Base-by-base conservation (phyloP, 2,329 filamentous ascomycete species). In the Eurotiales sp. region DNA sequence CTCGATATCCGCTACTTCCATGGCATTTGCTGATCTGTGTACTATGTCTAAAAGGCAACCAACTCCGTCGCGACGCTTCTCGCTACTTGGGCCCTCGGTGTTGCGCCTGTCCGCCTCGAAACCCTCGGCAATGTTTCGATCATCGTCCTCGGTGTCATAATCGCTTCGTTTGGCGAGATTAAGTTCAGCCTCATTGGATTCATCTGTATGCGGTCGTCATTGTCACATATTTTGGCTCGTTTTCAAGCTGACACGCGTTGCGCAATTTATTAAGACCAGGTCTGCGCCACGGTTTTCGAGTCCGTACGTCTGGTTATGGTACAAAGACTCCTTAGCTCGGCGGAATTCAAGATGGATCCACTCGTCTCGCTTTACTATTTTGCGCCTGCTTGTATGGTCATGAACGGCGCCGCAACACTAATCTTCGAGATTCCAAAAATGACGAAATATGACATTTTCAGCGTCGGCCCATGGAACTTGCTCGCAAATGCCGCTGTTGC, bases 101-200 rank as follows among this genome's bases (percentile, higher is more conserved):
- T 96, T 55, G 84, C 88, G 8, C 83, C 88, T 55, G 87, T 90
- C 49, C 93, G 90, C 74, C 69, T 93, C 60, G 91, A 85, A 77
- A 87, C 90, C 43, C 86, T 99, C 63, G 81, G 88, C 67, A 99
- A 97, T 67, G 90, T 97, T 56, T 92, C 88, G 40, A 81, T 93
- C 67, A 99, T 99, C 63, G 93, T 97, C 47, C 72, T 97, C 48
- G 93, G 93, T 78, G 91, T 97, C 61, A 77, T 96, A 58, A 89
- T 99, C 65, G 93, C 93, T 44, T 96, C 92, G 1, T 82, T 95
- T 57, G 93, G 93, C 64, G 93, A 97, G 77, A 95, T 99, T 72
- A 85, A 91, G 68, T 97, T 99, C 68, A 87, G 73, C 59, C 58
- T 74, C 51, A 62, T 81, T 36, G 84, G 84, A 42, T 83, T 87